Conservation (phyloP, 139 green algal species). For the Tetradesmus obliquus region DNA sequence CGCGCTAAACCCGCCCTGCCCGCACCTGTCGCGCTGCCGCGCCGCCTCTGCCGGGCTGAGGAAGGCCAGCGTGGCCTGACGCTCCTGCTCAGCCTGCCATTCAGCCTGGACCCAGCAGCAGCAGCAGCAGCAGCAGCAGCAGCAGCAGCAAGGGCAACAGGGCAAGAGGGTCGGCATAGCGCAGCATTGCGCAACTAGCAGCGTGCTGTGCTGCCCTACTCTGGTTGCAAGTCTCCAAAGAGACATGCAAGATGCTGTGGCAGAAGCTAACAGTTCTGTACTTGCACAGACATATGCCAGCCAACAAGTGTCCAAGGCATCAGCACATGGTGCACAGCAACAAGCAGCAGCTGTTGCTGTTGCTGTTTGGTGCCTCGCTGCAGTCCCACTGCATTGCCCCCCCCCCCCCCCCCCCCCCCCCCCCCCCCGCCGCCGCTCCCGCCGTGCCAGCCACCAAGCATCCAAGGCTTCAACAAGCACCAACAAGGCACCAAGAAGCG, state of each 20-base stretch:
- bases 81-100: slow-evolving; percentile 84
- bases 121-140: slow-evolving; percentile 24
- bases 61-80: slow-evolving; percentile 74
- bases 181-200: neutral
- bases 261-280: neutral
- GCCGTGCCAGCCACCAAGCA: too few species aligned
- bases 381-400: too few species aligned
- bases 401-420: too few species aligned
- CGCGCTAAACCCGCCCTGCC: too few species aligned
- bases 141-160: neutral
- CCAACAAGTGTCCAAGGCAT: too few species aligned
- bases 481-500: too few species aligned
- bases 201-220: neutral
- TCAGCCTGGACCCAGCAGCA: slow-evolving; percentile 68
- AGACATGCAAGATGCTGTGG: neutral
- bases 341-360: too few species aligned
- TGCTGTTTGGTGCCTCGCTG: too few species aligned
- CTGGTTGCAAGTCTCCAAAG: neutral
- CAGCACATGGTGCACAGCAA: too few species aligned
- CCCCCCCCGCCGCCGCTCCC: too few species aligned
- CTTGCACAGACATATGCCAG: too few species aligned
- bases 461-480: too few species aligned
- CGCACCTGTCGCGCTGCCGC: slow-evolving; percentile 47
- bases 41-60: slow-evolving; percentile 64
- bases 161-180: neutral